phyloP scores from a whole-genome alignment of 1,139 yeast species.

The Schizosaccharomyces versatilis region DNA sequence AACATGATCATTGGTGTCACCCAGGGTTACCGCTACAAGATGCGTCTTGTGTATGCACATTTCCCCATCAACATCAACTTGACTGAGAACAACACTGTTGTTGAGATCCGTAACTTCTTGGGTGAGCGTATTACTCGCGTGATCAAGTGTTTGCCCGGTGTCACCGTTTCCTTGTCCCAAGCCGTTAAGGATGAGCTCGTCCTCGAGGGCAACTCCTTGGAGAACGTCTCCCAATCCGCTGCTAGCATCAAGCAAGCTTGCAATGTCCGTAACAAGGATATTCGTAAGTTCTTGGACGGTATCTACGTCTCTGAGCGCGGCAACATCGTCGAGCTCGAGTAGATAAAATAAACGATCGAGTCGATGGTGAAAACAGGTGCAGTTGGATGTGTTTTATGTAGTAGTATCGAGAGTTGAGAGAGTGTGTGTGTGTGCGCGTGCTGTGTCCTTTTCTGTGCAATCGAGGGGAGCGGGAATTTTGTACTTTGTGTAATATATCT shows the following conservation, averaged over 20 bases:
- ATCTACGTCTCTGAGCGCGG: constrained; percentile 87
- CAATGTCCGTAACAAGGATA: constrained; percentile 99
- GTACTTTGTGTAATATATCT: no score
- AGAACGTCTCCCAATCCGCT: constrained; percentile 93
- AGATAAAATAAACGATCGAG: not conserved
- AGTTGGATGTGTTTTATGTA: no score
- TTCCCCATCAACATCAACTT: constrained; percentile 98
- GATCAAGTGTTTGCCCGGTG: constrained; percentile 75
- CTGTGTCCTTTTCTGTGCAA: no score
- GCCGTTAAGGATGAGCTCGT: constrained; percentile 85
- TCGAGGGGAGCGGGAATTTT: no score
- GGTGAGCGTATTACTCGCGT: constrained; percentile 94
- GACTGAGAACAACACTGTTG: constrained; percentile 48
- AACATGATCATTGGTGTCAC: constrained; percentile 98
- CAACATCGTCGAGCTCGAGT: not conserved
- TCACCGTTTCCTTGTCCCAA: constrained; percentile 58
- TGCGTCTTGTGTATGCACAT: constrained; percentile 99
- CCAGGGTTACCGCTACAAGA: constrained; percentile 85
- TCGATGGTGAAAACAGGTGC: no score
- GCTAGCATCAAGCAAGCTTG: constrained; percentile 97
- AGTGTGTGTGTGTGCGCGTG: no score
- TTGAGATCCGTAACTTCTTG: constrained; percentile 97
- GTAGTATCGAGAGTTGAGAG: no score
- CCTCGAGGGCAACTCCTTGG: constrained; percentile 88
- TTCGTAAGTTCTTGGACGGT: constrained; percentile 98